A percentile compares a stretch with the other conserved stretches of the same genome.
Conservation (phyloP, 179 eudicot genomes). For the Heliamphora pulchella region DNA sequence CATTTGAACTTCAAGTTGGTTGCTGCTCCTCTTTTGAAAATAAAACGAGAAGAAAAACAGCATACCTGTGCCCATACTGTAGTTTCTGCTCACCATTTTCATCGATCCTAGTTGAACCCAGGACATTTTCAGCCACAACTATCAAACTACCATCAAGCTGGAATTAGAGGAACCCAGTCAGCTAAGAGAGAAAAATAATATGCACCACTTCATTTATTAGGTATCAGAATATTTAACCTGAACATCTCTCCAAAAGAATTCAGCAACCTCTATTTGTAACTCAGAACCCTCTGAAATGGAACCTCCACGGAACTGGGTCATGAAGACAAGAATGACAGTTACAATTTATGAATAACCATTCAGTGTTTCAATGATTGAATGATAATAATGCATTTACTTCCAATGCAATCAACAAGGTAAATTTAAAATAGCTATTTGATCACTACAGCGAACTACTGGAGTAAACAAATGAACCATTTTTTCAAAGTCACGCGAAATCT, state of each 20-base stretch:
- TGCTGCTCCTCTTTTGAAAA: neutral
- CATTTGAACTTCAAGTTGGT: neutral
- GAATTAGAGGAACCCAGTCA: conserved; percentile 29
- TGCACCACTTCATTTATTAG: neutral
- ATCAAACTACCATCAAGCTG: conserved; percentile 90
- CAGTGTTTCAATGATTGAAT: neutral
- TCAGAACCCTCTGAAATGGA: conserved; percentile 87
- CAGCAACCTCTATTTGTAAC: conserved; percentile 88
- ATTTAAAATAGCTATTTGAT: conserved; percentile 1
- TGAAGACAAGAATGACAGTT: conserved; percentile 14
- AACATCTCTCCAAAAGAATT: conserved; percentile 81
- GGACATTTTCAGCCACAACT: conserved; percentile 61
- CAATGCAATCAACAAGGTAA: neutral
- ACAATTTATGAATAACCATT: neutral
- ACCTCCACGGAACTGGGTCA: conserved; percentile 71
- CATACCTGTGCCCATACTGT: conserved; percentile 79
- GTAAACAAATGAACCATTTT: neutral
- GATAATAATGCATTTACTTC: neutral
- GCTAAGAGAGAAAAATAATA: conserved; percentile 15
- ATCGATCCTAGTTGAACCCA: conserved; percentile 50
- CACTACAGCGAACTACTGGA: neutral
- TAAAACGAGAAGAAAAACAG: neutral
- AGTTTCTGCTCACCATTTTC: conserved; percentile 49
- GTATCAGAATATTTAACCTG: conserved; percentile 44
- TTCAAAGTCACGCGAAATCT: neutral